Conservation (phyloP, 2,329 filamentous ascomycete genomes). For the Arthrobotrys sphaeroides region DNA sequence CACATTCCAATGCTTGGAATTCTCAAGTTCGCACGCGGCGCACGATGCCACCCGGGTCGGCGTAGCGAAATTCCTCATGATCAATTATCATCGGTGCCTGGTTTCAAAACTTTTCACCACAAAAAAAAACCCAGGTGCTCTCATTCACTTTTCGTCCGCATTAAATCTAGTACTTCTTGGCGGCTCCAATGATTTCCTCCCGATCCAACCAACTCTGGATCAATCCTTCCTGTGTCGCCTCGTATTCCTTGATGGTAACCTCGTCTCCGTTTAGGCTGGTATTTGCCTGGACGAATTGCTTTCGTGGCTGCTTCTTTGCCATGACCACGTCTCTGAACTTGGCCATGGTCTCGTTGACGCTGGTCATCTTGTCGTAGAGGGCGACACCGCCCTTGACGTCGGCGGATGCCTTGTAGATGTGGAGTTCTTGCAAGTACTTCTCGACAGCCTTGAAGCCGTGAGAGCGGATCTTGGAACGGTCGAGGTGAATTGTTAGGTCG, state of each 20-base stretch:
- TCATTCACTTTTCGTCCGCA: not conserved
- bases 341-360: constrained; percentile 67
- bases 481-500: constrained; percentile 67
- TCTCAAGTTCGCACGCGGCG: constrained; percentile 10
- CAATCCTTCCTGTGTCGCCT: constrained; percentile 67
- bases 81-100: constrained; percentile 4
- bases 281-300: constrained; percentile 73
- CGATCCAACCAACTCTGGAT: constrained; percentile 65
- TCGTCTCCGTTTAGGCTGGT: constrained; percentile 63
- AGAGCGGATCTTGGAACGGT: constrained; percentile 68
- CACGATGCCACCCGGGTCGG: not conserved
- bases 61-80: constrained; percentile 11
- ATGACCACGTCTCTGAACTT: constrained; percentile 69
- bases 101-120: not conserved
- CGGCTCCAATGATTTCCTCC: constrained; percentile 41
- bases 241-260: constrained; percentile 69
- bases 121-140: not conserved
- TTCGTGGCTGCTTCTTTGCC: constrained; percentile 67
- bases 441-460: constrained; percentile 70
- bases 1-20: constrained; percentile 14
- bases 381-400: constrained; percentile 66
- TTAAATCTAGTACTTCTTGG: not conserved
- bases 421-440: constrained; percentile 68
- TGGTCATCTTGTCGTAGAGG: constrained; percentile 70
- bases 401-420: constrained; percentile 72